Base-by-base conservation (phyloP, 345 rosid species). In the Reutealis trisperma region DNA sequence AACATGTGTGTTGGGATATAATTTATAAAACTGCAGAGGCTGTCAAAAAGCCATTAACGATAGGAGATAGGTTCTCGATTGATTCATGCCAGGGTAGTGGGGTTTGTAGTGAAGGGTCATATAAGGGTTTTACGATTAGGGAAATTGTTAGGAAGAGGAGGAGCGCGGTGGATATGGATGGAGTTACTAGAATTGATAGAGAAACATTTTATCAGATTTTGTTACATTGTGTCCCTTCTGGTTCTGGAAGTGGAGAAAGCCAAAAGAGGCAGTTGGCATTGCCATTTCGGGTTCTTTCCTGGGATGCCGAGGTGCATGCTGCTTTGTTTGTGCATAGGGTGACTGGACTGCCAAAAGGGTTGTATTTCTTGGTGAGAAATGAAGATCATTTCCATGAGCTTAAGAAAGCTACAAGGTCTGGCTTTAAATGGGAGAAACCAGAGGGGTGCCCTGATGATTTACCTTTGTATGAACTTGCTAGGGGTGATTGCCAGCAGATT, bases 131-230 rank as follows among this genome's bases (percentile, higher is more conserved):
- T 51, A 81, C 88, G 0, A 73, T 70, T 19, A 86, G 91, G 63
- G 85, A 92, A 81, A 85, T 90, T 67, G 89, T 90, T 6, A 90
- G 97, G 92, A 90, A 84, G 86, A 85, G 98, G 30, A 89, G 98
- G 83, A 94, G 98, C n/a, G 98, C 98, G 0, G 94, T 89, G 75
- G 93, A 94, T 70, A 90, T 94, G 98, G 98, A 94, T 80, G 88
- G 87, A 76, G 86, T 88, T 63, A 88, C 91, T 37, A 73, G 55
- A 71, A 92, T 94, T 44, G 87, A 90, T 67, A 87, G 86, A 55
- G 88, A 87, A 0, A 72, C 83, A 51, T 94, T 94, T 85, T 94
- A 87, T 84, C 98, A 94, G 88, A 88, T 92, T n/a, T 32, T 94
- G 85, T 75, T 94, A 76, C 98, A 90, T 65, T 94, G 94, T 80